Base-by-base conservation (phyloP, 768 basidiomycete species). In the Daedaleopsis nitida region DNA sequence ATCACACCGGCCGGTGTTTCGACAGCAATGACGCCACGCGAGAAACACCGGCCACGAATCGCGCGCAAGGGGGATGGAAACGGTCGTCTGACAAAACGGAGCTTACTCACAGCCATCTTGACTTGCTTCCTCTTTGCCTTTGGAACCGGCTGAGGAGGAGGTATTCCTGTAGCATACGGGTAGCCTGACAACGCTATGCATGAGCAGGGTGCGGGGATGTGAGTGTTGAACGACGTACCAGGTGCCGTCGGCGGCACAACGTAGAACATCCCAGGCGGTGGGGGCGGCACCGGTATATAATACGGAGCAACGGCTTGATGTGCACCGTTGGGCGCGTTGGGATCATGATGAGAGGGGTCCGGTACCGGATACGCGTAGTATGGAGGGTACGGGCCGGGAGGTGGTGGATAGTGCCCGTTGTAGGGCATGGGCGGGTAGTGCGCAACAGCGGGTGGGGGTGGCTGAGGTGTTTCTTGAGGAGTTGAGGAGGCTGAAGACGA, bases 101-200 rank as follows among this genome's bases (percentile, higher is more conserved):
- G 19, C 53, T 23, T 23, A 75, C 81, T 74, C 67, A 83, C 81
- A 60, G 83, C 83, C 79, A 84, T 84, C 72, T 85, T 84, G 56
- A 84, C 83, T 62, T 84, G 83, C 58, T 80, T 83, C 60, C 83
- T 81, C 69, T 84, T 84, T 13, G 74, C 68, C 48, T 73, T 72
- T 16, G 72, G 67, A 19, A 67, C 57, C 4, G 67, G 64, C 13
- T 70, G 50, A 38, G 76, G 70, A 2, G 59, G 55, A 8, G 55
- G 61, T 4, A 61, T 24, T 21, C 74, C 57, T 45, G 70, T 66
- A 43, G 67, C 54, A 57, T 65, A 74, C 21, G 76, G 67, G 59
- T 66, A 65, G n/a, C 60, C 66, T 68, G 44, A 61, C 51, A 66
- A 48, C 55, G 68, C 62, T 66, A 35, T 11, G 32, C n/a, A 27